phyloP scores from a whole-genome alignment of 2,329 filamentous ascomycete species.

The Cladorrhinum sp. region DNA sequence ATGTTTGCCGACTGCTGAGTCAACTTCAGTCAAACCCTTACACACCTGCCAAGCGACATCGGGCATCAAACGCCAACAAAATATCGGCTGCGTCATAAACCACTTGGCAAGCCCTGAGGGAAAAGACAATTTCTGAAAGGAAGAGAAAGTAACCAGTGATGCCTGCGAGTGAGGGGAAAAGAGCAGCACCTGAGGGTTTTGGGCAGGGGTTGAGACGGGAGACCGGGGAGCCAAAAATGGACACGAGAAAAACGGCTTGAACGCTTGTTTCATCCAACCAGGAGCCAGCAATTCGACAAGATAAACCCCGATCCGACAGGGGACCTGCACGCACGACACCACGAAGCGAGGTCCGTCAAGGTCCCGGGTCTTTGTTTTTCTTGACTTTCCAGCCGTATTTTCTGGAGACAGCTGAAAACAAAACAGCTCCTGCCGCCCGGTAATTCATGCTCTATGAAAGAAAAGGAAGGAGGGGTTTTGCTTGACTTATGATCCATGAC shows the following conservation, averaged over 20 bases:
- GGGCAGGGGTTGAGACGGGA: conserved; percentile 23
- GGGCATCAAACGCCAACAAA: no score
- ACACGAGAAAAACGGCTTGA: conserved; percentile 42
- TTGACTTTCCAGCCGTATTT: neutral
- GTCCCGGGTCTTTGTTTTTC: neutral
- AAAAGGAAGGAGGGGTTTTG: neutral
- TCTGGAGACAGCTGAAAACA: neutral
- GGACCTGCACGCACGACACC: conserved; percentile 23
- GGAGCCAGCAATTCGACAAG: conserved; percentile 9
- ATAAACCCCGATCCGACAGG: conserved; percentile 18
- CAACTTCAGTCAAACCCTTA: no score
- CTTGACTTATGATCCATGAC: neutral
- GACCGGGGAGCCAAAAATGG: conserved; percentile 36
- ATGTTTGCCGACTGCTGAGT: no score
- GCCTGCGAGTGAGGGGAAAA: conserved; percentile 12
- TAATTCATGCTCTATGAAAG: neutral
- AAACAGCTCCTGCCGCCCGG: no score
- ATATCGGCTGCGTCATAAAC: neutral
- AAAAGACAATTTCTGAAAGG: no score
- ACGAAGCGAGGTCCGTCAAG: neutral
- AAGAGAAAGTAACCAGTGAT: neutral
- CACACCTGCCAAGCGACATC: neutral
- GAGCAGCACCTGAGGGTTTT: neutral
- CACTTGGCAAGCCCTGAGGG: neutral
- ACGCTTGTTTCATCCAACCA: conserved; percentile 39